phyloP scores from a whole-genome alignment of 225 moss, liverwort and hornwort genomes.

The Lunularia cruciata region DNA sequence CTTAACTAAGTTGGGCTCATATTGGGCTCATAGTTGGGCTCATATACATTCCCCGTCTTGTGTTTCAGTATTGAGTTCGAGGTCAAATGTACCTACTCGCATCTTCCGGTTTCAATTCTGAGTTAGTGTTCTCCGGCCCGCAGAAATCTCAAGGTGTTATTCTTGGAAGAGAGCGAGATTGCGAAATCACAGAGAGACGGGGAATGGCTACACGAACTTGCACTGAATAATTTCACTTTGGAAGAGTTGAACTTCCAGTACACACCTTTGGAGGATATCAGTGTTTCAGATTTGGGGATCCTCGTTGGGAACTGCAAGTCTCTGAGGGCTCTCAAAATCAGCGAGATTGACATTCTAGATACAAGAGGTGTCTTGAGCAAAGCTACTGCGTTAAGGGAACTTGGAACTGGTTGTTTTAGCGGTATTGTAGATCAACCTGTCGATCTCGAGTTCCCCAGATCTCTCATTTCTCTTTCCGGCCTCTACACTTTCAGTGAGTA shows the following conservation, averaged over 20 bases:
- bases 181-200: slow-evolving; percentile 30
- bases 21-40: no score
- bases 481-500: slow-evolving; percentile 30
- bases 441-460: slow-evolving; percentile 21
- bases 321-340: slow-evolving; percentile 64
- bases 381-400: slow-evolving; percentile 43
- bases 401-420: slow-evolving; percentile 64
- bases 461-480: slow-evolving; percentile 31
- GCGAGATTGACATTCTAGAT: slow-evolving; percentile 60
- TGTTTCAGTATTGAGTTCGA: no score
- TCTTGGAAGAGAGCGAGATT: slow-evolving; percentile 65
- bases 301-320: slow-evolving; percentile 54
- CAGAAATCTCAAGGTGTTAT: slow-evolving; percentile 59
- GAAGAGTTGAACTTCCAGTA: slow-evolving; percentile 59
- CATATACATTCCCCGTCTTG: no score
- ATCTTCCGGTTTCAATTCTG: no score
- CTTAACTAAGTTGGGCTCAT: no score
- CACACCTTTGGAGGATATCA: slow-evolving; percentile 42
- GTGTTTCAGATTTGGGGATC: slow-evolving; percentile 39
- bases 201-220: slow-evolving; percentile 56
- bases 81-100: no score
- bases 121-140: neutral
- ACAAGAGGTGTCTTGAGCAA: slow-evolving; percentile 48
- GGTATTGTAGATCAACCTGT: slow-evolving; percentile 26
- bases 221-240: slow-evolving; percentile 39